These are phyloP conservation scores for Ogataea polymorpha DNA, from an alignment of 805 yeast genomes.

Conservation along the genomic window DNA sequence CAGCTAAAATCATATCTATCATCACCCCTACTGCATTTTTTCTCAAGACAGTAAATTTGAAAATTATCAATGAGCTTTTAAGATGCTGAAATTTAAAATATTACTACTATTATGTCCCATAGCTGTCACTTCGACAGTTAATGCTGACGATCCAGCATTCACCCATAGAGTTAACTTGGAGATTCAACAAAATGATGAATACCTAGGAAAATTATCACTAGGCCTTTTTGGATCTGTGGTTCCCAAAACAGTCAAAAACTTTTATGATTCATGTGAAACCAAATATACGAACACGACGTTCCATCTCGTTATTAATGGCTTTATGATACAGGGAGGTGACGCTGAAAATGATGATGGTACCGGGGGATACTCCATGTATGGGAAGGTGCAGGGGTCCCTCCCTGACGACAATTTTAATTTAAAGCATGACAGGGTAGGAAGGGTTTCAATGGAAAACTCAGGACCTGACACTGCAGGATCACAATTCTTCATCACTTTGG, in stretches of 20 bases:
- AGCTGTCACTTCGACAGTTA: neutral
- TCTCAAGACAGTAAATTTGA: neutral
- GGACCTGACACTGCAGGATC: conserved; percentile 60
- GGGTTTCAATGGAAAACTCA: conserved; percentile 50
- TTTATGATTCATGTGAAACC: conserved; percentile 44
- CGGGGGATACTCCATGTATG: conserved; percentile 81
- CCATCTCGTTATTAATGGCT: conserved; percentile 70
- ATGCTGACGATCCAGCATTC: conserved; percentile 42
- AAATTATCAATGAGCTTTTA: too few species aligned
- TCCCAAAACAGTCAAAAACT: conserved; percentile 63
- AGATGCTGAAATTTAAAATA: neutral
- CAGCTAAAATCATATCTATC: too few species aligned
- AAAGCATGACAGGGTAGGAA: conserved; percentile 46
- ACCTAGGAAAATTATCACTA: conserved; percentile 45
- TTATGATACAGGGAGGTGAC: conserved; percentile 90
- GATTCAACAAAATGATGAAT: conserved; percentile 32
- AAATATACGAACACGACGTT: conserved; percentile 58
- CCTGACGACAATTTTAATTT: conserved; percentile 66
- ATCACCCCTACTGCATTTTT: neutral
- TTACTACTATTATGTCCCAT: neutral
- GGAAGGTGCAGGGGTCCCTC: conserved; percentile 48
- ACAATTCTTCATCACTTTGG: conserved; percentile 66
- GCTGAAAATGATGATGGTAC: conserved; percentile 61
- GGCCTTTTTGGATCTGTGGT: conserved; percentile 66
- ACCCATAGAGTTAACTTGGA: conserved; percentile 46